Conservation (phyloP, 2,329 filamentous ascomycete genomes). For the Penicillium sp. region DNA sequence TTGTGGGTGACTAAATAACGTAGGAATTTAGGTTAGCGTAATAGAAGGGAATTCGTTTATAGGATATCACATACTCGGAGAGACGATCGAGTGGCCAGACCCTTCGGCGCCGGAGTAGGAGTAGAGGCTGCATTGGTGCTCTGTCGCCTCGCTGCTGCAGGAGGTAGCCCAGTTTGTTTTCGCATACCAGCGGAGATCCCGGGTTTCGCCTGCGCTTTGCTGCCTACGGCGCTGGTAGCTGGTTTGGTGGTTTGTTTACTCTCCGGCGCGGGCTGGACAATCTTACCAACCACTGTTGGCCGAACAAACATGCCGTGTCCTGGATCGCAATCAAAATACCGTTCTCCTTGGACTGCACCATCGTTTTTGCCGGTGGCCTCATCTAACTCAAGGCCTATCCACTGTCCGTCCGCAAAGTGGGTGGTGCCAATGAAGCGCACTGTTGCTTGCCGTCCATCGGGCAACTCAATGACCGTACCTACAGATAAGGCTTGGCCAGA, state of each 20-base stretch:
- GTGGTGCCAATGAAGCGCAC: constrained; percentile 82
- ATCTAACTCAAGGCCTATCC: constrained; percentile 86
- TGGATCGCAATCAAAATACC: constrained; percentile 78
- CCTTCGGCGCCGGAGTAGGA: constrained; percentile 66
- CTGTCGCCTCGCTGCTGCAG: constrained; percentile 61
- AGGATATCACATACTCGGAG: constrained; percentile 35
- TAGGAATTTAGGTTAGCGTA: constrained; percentile 20
- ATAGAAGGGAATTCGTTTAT: not conserved
- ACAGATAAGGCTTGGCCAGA: constrained; percentile 35
- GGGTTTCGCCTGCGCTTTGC: constrained; percentile 14
- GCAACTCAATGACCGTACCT: constrained; percentile 76
- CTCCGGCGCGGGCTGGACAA: constrained; percentile 40
- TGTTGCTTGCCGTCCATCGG: constrained; percentile 71
- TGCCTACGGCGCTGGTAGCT: constrained; percentile 31
- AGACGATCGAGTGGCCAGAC: constrained; percentile 38
- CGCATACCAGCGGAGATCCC: constrained; percentile 34
- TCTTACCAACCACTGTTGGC: constrained; percentile 64
- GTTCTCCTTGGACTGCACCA: constrained; percentile 80
- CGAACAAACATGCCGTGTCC: constrained; percentile 83
- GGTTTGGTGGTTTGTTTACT: constrained; percentile 40
- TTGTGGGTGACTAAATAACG: constrained; percentile 65
- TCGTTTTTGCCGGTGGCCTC: constrained; percentile 87
- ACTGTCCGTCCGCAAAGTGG: constrained; percentile 76
- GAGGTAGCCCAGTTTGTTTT: constrained; percentile 52
- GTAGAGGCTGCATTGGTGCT: constrained; percentile 68